phyloP scores from a whole-genome alignment of 169 alveolate genomes.

The Eimeria acervulina region DNA sequence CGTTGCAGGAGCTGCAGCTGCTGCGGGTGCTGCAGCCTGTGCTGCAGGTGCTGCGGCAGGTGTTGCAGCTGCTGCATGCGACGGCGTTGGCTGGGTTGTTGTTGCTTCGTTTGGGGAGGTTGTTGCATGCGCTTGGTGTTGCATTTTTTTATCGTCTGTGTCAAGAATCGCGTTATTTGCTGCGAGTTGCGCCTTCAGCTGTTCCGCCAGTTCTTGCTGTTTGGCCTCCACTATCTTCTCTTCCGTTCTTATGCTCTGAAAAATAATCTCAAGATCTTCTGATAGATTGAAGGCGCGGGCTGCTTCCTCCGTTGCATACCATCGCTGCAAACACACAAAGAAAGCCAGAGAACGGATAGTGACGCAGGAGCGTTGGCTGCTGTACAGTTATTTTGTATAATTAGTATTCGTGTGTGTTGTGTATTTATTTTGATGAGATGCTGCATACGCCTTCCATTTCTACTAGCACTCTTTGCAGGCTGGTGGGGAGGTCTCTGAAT shows the following conservation, averaged over 20 bases:
- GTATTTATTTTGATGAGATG: too few relatives aligned
- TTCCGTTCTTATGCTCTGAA: slow-evolving; percentile 3
- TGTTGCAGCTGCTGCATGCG: background rate
- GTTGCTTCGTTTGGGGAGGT: background rate
- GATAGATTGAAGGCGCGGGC: slow-evolving; percentile 50
- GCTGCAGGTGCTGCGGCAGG: background rate
- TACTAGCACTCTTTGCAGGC: too few relatives aligned
- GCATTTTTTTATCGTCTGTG: background rate
- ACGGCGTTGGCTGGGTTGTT: background rate
- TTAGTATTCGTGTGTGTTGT: background rate
- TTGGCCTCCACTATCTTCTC: slow-evolving; percentile 28
- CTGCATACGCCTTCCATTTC: too few relatives aligned
- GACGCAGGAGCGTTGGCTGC: too few relatives aligned
- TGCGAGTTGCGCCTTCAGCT: slow-evolving; percentile 53
- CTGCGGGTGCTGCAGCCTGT: background rate
- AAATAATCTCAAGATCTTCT: slow-evolving; percentile 54
- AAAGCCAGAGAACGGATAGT: background rate
- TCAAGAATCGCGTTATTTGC: slow-evolving; percentile 39
- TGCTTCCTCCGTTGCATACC: slow-evolving; percentile 78
- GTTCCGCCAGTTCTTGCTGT: slow-evolving; percentile 67
- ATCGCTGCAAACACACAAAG: slow-evolving; percentile 62
- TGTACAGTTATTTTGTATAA: background rate
- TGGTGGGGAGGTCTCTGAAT: too few relatives aligned
- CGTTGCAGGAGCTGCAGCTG: background rate
- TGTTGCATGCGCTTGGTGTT: background rate